Conservation (phyloP, 2,329 filamentous ascomycete species). For the Beauveria pseudobassiana region DNA sequence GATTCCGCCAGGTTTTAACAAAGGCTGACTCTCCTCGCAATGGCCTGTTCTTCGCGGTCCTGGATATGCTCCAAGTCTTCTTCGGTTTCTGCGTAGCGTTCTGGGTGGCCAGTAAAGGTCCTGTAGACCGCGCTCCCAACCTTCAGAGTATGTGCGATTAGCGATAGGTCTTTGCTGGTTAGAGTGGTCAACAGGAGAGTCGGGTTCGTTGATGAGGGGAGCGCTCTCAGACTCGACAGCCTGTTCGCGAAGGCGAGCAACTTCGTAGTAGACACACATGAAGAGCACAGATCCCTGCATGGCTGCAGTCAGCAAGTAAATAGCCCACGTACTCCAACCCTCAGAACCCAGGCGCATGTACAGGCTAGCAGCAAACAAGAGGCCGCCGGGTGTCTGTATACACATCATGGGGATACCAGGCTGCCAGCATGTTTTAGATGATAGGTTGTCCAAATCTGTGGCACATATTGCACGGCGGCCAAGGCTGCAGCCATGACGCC, state of each 20-base stretch:
- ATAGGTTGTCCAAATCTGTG: conserved; percentile 91
- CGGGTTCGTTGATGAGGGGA: conserved; percentile 19
- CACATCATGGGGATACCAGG: conserved; percentile 94
- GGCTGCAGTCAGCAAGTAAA: conserved; percentile 77
- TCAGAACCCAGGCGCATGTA: conserved; percentile 68
- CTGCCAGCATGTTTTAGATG: conserved; percentile 78
- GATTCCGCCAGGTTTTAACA: conserved; percentile 43
- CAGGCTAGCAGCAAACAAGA: conserved; percentile 81
- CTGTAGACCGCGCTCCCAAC: conserved; percentile 43
- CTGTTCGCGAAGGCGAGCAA: conserved; percentile 34
- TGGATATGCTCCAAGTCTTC: conserved; percentile 43
- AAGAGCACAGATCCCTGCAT: conserved; percentile 75
- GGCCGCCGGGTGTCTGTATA: conserved; percentile 89
- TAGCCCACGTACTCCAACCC: conserved; percentile 94
- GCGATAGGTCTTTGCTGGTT: conserved; percentile 29
- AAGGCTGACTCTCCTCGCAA: conserved; percentile 43
- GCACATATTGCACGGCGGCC: conserved; percentile 84
- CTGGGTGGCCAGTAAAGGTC: conserved; percentile 43
- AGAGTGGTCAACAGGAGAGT: conserved; percentile 21
- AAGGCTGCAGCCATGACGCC: conserved; percentile 73
- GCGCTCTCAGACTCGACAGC: conserved; percentile 14
- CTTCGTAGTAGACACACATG: conserved; percentile 75
- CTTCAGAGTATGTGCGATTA: conserved; percentile 40
- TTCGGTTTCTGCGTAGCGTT: conserved; percentile 43
- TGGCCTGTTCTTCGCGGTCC: conserved; percentile 44